A percentile compares a stretch with the other conserved stretches of the same genome.
phyloP scores from a whole-genome alignment of 768 basidiomycete species.

The Aureoboletus auriporus region DNA sequence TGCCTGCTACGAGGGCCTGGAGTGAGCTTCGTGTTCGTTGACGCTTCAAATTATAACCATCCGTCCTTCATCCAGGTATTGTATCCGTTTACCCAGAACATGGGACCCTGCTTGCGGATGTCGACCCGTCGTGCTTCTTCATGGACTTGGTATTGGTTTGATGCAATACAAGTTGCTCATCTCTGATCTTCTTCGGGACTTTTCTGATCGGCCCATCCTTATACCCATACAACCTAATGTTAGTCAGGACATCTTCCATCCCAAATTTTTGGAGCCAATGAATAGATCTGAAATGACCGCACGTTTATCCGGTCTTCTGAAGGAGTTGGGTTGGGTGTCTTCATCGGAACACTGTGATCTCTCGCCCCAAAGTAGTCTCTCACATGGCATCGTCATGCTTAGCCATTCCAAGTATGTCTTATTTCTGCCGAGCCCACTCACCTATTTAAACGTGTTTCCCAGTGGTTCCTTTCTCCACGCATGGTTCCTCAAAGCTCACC shows the following conservation, averaged over 20 bases:
- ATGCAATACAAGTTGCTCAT: slow-evolving; percentile 66
- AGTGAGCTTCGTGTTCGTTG: slow-evolving; percentile 42
- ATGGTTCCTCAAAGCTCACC: slow-evolving; percentile 82
- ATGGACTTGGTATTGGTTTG: slow-evolving; percentile 85
- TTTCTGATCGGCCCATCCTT: slow-evolving; percentile 69
- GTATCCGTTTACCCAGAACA: slow-evolving; percentile 61
- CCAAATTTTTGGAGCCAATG: slow-evolving; percentile 67
- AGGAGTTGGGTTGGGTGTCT: slow-evolving; percentile 61
- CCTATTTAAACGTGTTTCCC: slow-evolving; percentile 4
- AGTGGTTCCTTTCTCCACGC: slow-evolving; percentile 83
- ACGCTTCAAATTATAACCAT: background rate
- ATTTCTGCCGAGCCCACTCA: background rate
- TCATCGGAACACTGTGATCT: slow-evolving; percentile 16
- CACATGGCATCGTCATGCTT: slow-evolving; percentile 65
- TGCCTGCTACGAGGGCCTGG: slow-evolving; percentile 58
- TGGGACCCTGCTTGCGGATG: slow-evolving; percentile 59
- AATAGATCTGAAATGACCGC: slow-evolving; percentile 55
- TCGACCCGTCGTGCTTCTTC: slow-evolving; percentile 77
- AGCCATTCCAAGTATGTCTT: slow-evolving; percentile 82
- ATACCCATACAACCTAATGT: slow-evolving; percentile 81
- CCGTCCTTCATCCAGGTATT: slow-evolving; percentile 46
- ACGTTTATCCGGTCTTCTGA: slow-evolving; percentile 53
- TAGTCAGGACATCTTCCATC: slow-evolving; percentile 81
- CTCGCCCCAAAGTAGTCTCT: slow-evolving; percentile 2
- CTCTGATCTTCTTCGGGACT: slow-evolving; percentile 47